Evolutionary conservation across 2,329 filamentous ascomycete species (phyloP).

Genomic region (Hymenoscyphus fructigenus): DNA sequence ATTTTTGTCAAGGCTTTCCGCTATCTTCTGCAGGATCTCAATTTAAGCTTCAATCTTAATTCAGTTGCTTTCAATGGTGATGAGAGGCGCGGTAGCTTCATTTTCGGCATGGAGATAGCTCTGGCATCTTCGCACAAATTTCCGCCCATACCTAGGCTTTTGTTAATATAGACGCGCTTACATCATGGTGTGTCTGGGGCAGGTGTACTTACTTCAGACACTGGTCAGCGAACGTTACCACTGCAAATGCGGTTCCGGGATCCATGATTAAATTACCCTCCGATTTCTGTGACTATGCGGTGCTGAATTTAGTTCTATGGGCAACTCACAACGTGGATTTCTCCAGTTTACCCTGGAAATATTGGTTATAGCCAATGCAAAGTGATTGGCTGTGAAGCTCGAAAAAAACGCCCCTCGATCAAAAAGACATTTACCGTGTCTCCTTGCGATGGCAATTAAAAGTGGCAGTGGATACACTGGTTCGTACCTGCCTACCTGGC

Average conservation of each 20-base stretch:
- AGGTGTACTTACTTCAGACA: not conserved
- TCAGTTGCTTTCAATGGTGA: not conserved
- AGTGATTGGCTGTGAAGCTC: not conserved
- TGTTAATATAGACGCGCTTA: no score
- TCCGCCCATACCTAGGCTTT: not conserved
- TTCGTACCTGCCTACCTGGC: no score
- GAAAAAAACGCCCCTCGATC: not conserved
- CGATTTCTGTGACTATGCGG: not conserved
- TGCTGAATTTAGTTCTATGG: not conserved
- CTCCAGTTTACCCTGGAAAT: not conserved
- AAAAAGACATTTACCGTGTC: no score
- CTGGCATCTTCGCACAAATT: not conserved
- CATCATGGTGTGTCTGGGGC: no score
- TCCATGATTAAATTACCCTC: not conserved
- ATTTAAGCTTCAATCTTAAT: not conserved
- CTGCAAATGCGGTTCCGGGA: not conserved
- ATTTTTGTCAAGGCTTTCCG: slow-evolving; percentile 13
- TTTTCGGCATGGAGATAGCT: not conserved
- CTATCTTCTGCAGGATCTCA: slow-evolving; percentile 7
- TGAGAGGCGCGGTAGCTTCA: not conserved
- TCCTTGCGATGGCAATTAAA: no score
- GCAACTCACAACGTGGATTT: not conserved
- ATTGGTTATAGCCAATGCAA: not conserved
- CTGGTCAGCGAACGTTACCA: not conserved
- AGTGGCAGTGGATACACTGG: no score